Percentiles rank a stretch among this genome's conserved stretches.
Conservation (phyloP, 257 asterid species). For the Solanum bulbocastanum region DNA sequence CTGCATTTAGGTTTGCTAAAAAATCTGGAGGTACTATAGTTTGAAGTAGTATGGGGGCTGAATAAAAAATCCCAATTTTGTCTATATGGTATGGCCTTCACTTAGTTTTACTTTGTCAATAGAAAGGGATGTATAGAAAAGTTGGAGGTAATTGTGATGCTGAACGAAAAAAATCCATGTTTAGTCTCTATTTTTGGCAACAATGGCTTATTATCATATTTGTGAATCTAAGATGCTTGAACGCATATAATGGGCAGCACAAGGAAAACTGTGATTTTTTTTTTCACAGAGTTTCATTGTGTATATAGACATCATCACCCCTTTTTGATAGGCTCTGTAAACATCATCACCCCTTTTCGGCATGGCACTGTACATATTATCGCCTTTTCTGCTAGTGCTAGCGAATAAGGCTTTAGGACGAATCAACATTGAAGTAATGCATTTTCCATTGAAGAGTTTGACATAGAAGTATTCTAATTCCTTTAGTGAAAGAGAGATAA, state of each 20-base stretch:
- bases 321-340: background rate
- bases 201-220: background rate
- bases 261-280: background rate
- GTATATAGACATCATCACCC: background rate
- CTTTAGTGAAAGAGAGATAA: background rate
- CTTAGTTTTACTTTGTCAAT: background rate
- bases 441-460: background rate
- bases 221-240: background rate
- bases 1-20: background rate
- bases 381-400: background rate
- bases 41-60: background rate
- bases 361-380: background rate
- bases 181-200: background rate
- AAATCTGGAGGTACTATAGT: background rate
- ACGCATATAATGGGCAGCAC: background rate
- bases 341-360: background rate
- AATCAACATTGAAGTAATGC: background rate
- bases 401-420: background rate
- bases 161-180: background rate
- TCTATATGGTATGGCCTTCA: background rate
- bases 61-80: background rate
- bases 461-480: background rate
- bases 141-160: background rate
- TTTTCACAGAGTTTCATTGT: background rate
- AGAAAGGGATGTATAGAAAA: background rate